phyloP scores from a whole-genome alignment of 192 early-diverging fungal genomes.

The Coemansia sp. region DNA sequence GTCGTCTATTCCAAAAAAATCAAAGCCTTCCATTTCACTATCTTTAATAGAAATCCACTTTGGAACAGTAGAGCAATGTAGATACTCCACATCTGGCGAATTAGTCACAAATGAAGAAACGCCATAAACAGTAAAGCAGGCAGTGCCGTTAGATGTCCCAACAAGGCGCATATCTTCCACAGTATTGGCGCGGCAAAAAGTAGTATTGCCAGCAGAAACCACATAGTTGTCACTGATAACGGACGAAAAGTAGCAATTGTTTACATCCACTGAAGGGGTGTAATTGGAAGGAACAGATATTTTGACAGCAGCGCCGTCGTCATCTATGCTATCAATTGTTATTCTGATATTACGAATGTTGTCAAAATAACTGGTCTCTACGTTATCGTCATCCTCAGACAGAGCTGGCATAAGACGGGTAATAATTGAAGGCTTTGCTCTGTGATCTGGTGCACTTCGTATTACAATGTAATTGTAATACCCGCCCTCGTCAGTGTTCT shows the following conservation, averaged over 20 bases:
- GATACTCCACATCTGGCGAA: neutral
- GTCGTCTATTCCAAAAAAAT: neutral
- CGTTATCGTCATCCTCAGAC: neutral
- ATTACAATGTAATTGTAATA: neutral
- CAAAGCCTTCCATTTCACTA: neutral
- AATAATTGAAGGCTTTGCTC: neutral
- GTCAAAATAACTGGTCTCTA: too few species aligned
- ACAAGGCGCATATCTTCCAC: neutral
- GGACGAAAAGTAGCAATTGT: too few species aligned
- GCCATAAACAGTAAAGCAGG: neutral
- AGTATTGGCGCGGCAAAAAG: neutral
- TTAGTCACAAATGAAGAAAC: neutral
- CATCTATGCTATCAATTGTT: too few species aligned
- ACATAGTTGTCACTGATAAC: neutral
- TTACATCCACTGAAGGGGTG: too few species aligned
- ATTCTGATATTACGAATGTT: too few species aligned
- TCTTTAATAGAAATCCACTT: too few species aligned
- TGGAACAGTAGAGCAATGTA: neutral
- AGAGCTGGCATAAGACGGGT: neutral
- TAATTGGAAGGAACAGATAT: too few species aligned
- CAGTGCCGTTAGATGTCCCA: neutral
- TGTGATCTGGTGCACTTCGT: neutral
- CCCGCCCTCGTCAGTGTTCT: neutral
- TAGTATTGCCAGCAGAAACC: neutral
- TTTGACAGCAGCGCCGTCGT: too few species aligned